A percentile compares a stretch with the other conserved stretches of the same genome.
phyloP scores from a whole-genome alignment of 139 green algal species.

The Chlorella sp. region DNA sequence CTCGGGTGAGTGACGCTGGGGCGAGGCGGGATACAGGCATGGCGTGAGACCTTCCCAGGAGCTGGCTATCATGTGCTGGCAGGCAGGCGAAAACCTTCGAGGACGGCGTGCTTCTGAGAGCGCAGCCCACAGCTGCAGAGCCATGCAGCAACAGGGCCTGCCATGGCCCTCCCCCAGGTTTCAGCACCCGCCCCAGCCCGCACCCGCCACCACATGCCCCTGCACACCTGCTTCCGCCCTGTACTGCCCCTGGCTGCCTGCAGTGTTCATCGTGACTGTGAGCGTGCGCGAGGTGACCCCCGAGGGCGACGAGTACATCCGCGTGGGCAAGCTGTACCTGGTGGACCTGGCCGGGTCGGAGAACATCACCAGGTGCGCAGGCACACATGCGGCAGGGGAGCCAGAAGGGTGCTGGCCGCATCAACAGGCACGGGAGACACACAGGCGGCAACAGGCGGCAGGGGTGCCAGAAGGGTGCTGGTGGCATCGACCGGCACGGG shows the following conservation, averaged over 20 bases:
- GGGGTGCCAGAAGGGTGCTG: not conserved
- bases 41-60: not conserved
- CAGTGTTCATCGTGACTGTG: slow-evolving; percentile 63
- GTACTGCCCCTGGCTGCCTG: not conserved
- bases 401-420: not conserved
- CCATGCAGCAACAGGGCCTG: too few relatives aligned
- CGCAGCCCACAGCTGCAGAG: too few relatives aligned
- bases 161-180: too few relatives aligned
- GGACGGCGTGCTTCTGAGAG: too few relatives aligned
- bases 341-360: slow-evolving; percentile 98
- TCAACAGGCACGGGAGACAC: too few relatives aligned
- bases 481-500: too few relatives aligned
- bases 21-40: not conserved
- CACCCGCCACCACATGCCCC: too few relatives aligned
- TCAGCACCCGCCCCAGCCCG: too few relatives aligned
- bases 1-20: slow-evolving; percentile 31
- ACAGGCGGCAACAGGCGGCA: not conserved
- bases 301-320: slow-evolving; percentile 97
- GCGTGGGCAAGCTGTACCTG: slow-evolving; percentile 98
- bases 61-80: too few relatives aligned
- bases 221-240: not conserved
- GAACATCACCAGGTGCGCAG: slow-evolving; percentile 87
- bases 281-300: slow-evolving; percentile 88
- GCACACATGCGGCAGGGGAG: not conserved
- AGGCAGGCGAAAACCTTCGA: too few relatives aligned